These are phyloP conservation scores for Pythium phragmitis DNA, from an alignment of 352 stramenopile species.

Conservation along the genomic window DNA sequence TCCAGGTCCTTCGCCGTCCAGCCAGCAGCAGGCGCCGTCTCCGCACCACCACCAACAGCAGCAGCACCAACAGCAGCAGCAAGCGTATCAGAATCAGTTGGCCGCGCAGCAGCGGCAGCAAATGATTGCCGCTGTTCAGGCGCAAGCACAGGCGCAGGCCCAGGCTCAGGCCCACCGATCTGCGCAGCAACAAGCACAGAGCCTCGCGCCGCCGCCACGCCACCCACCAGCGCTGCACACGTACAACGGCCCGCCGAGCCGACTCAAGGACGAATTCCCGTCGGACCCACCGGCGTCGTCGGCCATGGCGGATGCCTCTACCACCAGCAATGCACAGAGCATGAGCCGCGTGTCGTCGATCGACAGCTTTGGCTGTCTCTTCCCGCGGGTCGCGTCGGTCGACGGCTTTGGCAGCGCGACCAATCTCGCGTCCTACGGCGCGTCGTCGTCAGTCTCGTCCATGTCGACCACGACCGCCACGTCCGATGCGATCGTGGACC, in stretches of 20 bases:
- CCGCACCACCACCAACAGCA: conserved; percentile 12
- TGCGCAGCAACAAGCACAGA: conserved; percentile 23
- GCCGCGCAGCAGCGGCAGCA: conserved; percentile 31
- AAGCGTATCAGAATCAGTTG: conserved; percentile 24
- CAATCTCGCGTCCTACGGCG: conserved; percentile 25
- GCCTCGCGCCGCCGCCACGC: conserved; percentile 22
- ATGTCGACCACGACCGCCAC: conserved; percentile 12
- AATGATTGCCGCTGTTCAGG: conserved; percentile 24
- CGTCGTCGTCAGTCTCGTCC: conserved; percentile 5
- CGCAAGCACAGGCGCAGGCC: conserved; percentile 20
- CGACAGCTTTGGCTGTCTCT: conserved; percentile 83
- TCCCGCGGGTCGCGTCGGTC: conserved; percentile 79
- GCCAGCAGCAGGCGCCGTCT: too few relatives aligned
- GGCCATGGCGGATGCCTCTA: not conserved
- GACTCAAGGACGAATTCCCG: conserved; percentile 17
- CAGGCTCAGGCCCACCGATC: conserved; percentile 14
- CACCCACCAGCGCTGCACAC: conserved; percentile 25
- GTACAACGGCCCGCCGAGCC: conserved; percentile 11
- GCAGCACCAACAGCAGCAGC: conserved; percentile 30
- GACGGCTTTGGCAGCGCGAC: conserved; percentile 58
- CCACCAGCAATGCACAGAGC: conserved; percentile 39
- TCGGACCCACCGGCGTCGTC: conserved; percentile 1
- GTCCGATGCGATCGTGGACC: conserved; percentile 19
- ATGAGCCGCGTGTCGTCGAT: conserved; percentile 72
- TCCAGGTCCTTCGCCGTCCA: too few relatives aligned